Conservation (phyloP, 2,329 filamentous ascomycete species). For the Elsinoe arachidis region DNA sequence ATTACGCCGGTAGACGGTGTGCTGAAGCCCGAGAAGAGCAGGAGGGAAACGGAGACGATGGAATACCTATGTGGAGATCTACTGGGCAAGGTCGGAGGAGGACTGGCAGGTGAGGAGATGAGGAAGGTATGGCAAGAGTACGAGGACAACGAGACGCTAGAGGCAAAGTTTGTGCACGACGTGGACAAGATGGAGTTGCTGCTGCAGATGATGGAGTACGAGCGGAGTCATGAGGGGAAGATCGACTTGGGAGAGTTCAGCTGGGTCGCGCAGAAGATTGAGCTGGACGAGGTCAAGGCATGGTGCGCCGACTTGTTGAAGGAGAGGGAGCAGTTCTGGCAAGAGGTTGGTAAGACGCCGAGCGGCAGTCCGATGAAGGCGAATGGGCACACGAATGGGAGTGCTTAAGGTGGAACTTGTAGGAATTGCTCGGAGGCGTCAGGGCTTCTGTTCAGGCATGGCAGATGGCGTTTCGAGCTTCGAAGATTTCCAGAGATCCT, state of each 20-base stretch:
- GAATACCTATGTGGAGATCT: slow-evolving; percentile 71
- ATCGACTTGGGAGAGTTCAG: slow-evolving; percentile 81
- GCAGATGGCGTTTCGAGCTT: neutral
- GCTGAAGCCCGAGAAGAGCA: slow-evolving; percentile 75
- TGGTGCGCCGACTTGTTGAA: slow-evolving; percentile 71
- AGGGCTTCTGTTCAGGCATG: neutral
- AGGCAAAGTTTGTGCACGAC: slow-evolving; percentile 88
- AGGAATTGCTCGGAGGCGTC: neutral
- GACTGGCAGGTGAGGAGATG: slow-evolving; percentile 60
- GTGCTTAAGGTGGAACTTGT: neutral
- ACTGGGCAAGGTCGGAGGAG: slow-evolving; percentile 67
- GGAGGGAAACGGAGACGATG: slow-evolving; percentile 83
- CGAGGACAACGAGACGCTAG: slow-evolving; percentile 73
- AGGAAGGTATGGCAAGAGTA: slow-evolving; percentile 88
- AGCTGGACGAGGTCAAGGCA: slow-evolving; percentile 64
- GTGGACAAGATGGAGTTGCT: slow-evolving; percentile 95
- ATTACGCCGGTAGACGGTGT: slow-evolving; percentile 90
- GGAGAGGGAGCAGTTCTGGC: slow-evolving; percentile 71
- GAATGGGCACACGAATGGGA: slow-evolving; percentile 18
- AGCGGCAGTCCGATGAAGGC: slow-evolving; percentile 20
- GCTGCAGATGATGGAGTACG: slow-evolving; percentile 94
- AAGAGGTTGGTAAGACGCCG: slow-evolving; percentile 25
- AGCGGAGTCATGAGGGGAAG: slow-evolving; percentile 57
- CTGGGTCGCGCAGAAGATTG: slow-evolving; percentile 65
- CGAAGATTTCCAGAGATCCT: neutral